phyloP scores from a whole-genome alignment of 2,329 filamentous ascomycete species.

The Claviceps digitariae region DNA sequence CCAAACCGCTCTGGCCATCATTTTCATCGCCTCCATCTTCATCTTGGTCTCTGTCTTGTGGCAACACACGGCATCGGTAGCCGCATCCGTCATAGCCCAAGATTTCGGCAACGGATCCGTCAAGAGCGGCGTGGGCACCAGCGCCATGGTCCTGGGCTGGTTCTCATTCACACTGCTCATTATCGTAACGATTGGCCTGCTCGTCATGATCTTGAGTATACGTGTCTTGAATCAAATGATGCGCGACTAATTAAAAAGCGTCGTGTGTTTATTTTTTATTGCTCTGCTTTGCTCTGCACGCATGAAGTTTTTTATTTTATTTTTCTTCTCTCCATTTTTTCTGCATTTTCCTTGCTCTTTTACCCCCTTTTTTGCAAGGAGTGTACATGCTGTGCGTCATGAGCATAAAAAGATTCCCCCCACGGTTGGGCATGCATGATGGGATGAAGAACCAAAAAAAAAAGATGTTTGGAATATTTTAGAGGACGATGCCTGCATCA shows the following conservation, averaged over 20 bases:
- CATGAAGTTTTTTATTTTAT: background rate
- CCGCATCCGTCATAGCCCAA: conserved; percentile 84
- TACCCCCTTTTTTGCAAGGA: background rate
- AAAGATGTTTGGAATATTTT: conserved; percentile 4
- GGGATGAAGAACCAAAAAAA: conserved; percentile 1
- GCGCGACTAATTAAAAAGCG: conserved; percentile 8
- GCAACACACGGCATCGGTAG: conserved; percentile 94
- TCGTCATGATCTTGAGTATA: conserved; percentile 96
- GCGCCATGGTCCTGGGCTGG: conserved; percentile 95
- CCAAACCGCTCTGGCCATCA: conserved; percentile 83
- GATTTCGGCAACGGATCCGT: conserved; percentile 86
- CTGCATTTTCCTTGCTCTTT: too few relatives aligned
- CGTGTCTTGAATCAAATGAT: conserved; percentile 55
- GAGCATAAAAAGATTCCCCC: conserved; percentile 10
- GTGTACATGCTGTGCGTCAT: conserved; percentile 4
- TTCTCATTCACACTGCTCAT: conserved; percentile 90
- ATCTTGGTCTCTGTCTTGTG: conserved; percentile 65
- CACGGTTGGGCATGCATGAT: conserved; percentile 8
- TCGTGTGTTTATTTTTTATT: background rate
- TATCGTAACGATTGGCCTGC: conserved; percentile 83
- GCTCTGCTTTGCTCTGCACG: background rate
- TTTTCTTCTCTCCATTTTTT: background rate
- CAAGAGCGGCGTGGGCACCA: conserved; percentile 76
- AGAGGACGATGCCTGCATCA: conserved; percentile 13
- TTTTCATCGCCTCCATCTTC: conserved; percentile 65